These are phyloP conservation scores for Nicotiana noctiflora DNA, from an alignment of 257 asterid genomes.

Conservation along the genomic window DNA sequence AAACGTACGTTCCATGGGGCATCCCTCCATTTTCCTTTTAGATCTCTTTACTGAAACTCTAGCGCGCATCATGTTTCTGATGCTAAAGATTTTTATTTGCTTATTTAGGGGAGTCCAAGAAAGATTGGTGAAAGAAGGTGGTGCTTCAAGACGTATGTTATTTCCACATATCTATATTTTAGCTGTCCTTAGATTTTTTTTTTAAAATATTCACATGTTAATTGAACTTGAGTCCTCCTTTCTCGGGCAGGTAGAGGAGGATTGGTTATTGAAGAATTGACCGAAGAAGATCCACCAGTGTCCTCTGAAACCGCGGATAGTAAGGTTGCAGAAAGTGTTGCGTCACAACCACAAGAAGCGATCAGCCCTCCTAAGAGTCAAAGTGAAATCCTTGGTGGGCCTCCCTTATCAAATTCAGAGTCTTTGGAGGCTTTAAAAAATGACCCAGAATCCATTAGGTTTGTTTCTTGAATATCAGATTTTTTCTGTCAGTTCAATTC, in stretches of 20 bases:
- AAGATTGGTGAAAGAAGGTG: conserved; percentile 49
- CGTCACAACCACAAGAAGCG: conserved; percentile 30
- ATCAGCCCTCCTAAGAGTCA: conserved; percentile 29
- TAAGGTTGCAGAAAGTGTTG: conserved; percentile 21
- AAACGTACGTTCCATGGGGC: neutral
- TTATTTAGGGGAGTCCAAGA: conserved; percentile 64
- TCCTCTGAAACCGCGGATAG: conserved; percentile 35
- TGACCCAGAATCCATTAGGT: conserved; percentile 91
- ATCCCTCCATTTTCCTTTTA: neutral
- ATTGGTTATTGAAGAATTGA: conserved; percentile 79
- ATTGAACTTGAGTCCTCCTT: conserved; percentile 2
- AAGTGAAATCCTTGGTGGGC: conserved; percentile 21
- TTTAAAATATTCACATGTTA: neutral
- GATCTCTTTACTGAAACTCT: neutral
- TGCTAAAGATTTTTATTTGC: conserved; percentile 6
- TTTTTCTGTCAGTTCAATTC: neutral
- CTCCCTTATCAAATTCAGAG: conserved; percentile 42
- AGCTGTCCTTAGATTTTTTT: neutral
- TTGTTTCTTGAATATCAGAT: conserved; percentile 3
- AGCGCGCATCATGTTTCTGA: neutral
- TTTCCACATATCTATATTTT: conserved; percentile 5
- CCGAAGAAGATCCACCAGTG: conserved; percentile 48
- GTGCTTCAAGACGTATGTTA: conserved; percentile 53
- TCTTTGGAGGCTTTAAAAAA: conserved; percentile 53
- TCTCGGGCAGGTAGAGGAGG: conserved; percentile 34